Conservation (phyloP, 2,329 filamentous ascomycete species). For the Ceratocystis cubensis region DNA sequence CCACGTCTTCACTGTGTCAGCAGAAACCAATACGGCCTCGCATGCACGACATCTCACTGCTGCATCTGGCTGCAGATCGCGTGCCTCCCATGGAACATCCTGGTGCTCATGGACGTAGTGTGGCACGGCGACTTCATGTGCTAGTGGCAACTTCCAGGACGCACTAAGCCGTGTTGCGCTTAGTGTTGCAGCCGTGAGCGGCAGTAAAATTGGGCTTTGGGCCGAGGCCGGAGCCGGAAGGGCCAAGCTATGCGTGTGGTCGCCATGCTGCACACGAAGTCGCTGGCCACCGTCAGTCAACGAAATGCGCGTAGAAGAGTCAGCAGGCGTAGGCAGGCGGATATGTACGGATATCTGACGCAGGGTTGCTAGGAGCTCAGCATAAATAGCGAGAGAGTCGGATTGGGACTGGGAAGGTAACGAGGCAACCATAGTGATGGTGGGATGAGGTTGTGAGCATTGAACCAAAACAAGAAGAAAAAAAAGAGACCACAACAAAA, state of each 20-base stretch:
- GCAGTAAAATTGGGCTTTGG: slow-evolving; percentile 28
- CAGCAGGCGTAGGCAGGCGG: slow-evolving; percentile 35
- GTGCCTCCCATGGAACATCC: slow-evolving; percentile 44
- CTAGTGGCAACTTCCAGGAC: slow-evolving; percentile 44
- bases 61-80: slow-evolving; percentile 33
- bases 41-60: slow-evolving; percentile 35
- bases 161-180: slow-evolving; percentile 28
- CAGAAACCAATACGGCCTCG: slow-evolving; percentile 29
- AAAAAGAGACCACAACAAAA: not conserved
- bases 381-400: slow-evolving; percentile 37
- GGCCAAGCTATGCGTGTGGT: slow-evolving; percentile 27
- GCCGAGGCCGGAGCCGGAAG: slow-evolving; percentile 36
- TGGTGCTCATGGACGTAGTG: slow-evolving; percentile 30
- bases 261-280: slow-evolving; percentile 39
- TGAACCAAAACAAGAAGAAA: not conserved
- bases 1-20: slow-evolving; percentile 46
- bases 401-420: not conserved
- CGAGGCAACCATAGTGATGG: not conserved
- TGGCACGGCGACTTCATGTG: slow-evolving; percentile 23
- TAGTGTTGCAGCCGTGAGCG: slow-evolving; percentile 18
- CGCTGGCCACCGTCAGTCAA: slow-evolving; percentile 35
- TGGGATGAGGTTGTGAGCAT: not conserved
- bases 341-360: slow-evolving; percentile 49
- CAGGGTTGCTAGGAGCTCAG: slow-evolving; percentile 53
- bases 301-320: slow-evolving; percentile 33